phyloP scores from a whole-genome alignment of 2,329 filamentous ascomycete genomes.

The Diaporthe australafricana region DNA sequence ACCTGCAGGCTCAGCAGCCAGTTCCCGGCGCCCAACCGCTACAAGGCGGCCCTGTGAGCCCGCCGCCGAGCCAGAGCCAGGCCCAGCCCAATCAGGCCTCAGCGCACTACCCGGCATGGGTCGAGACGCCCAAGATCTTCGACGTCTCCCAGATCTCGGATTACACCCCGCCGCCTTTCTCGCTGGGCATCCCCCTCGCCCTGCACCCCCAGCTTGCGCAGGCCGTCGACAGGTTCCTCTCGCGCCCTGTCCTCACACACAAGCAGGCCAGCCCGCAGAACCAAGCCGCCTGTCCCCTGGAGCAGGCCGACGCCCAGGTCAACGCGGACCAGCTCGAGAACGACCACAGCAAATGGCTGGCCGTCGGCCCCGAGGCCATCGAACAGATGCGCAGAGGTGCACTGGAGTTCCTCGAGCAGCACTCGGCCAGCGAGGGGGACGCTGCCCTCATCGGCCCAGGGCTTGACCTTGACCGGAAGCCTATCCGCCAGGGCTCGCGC shows the following conservation, averaged over 20 bases:
- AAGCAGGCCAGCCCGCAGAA: slow-evolving; percentile 30
- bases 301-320: slow-evolving; percentile 32
- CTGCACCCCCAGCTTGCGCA: slow-evolving; percentile 11
- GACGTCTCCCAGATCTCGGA: background rate
- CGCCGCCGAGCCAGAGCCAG: background rate
- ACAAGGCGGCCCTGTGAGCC: background rate
- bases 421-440: slow-evolving; percentile 1
- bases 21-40: background rate
- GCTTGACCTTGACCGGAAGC: background rate
- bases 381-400: slow-evolving; percentile 29
- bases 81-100: background rate
- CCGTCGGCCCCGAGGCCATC: slow-evolving; percentile 16
- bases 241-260: slow-evolving; percentile 33
- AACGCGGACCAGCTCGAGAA: slow-evolving; percentile 34
- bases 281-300: slow-evolving; percentile 32
- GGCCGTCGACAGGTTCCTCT: slow-evolving; percentile 30
- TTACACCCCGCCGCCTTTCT: background rate
- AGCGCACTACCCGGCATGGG: slow-evolving; percentile 14
- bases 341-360: slow-evolving; percentile 31
- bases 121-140: slow-evolving; percentile 32
- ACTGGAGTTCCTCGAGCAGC: slow-evolving; percentile 29
- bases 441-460: slow-evolving; percentile 34
- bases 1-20: background rate
- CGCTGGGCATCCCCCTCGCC: slow-evolving; percentile 6
- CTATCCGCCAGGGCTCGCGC: slow-evolving; percentile 17